Percentiles rank a stretch among this genome's conserved stretches.
These are phyloP conservation scores for Boletus semigastroideus DNA, from an alignment of 1,284 basidiomycete genomes.

Conservation along the genomic window DNA sequence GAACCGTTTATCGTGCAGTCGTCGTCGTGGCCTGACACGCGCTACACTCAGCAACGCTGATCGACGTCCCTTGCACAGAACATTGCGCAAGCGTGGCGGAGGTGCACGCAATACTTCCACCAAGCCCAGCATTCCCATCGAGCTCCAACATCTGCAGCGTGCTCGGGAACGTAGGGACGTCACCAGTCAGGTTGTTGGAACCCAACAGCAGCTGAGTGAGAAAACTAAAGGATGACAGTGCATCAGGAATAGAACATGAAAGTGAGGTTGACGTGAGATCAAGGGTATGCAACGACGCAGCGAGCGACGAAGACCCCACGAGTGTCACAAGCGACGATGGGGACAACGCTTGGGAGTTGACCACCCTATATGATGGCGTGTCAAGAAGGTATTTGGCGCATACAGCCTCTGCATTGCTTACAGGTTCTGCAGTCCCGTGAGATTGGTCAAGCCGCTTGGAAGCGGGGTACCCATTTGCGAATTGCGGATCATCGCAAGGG, in stretches of 20 bases:
- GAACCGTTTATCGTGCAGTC: neutral
- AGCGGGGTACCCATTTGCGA: slow-evolving; percentile 41
- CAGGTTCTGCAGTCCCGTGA: slow-evolving; percentile 41
- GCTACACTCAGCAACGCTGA: slow-evolving; percentile 23
- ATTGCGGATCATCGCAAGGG: slow-evolving; percentile 46
- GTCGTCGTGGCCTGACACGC: slow-evolving; percentile 15
- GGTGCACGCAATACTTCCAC: slow-evolving; percentile 25
- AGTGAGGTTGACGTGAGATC: slow-evolving; percentile 38
- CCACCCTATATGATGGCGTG: slow-evolving; percentile 12
- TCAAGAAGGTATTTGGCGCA: neutral
- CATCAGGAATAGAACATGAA: slow-evolving; percentile 30
- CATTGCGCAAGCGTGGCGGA: slow-evolving; percentile 19
- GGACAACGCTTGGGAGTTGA: slow-evolving; percentile 30
- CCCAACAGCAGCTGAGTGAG: slow-evolving; percentile 36
- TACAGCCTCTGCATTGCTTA: slow-evolving; percentile 25
- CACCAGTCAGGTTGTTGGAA: slow-evolving; percentile 34
- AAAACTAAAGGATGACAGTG: slow-evolving; percentile 26
- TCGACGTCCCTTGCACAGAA: slow-evolving; percentile 22
- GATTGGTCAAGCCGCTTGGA: slow-evolving; percentile 37
- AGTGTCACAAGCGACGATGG: slow-evolving; percentile 33
- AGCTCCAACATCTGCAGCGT: slow-evolving; percentile 33
- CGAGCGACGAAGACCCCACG: slow-evolving; percentile 35
- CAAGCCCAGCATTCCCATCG: slow-evolving; percentile 29
- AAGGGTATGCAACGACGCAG: slow-evolving; percentile 37
- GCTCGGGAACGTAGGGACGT: slow-evolving; percentile 32